These are phyloP conservation scores for Linderina pennispora DNA, from an alignment of 192 early-diverging fungal genomes.

Conservation along the genomic window DNA sequence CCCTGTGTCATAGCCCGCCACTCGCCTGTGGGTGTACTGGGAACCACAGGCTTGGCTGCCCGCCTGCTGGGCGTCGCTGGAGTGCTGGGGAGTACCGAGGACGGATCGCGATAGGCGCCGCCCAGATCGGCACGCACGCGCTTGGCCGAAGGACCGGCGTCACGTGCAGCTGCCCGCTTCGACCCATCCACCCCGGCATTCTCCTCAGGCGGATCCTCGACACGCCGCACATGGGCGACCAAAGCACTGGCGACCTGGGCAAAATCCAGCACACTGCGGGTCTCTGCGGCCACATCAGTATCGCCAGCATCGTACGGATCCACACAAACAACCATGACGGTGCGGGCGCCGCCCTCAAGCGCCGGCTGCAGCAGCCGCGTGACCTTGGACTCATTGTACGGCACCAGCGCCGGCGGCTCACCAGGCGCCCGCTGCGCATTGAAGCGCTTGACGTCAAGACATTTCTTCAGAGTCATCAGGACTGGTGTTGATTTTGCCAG, in stretches of 20 bases:
- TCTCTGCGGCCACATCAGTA: slow-evolving; percentile 22
- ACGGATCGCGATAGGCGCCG: slow-evolving; percentile 26
- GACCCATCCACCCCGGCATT: no score
- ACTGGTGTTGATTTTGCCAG: slow-evolving; percentile 64
- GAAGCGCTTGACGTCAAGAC: slow-evolving; percentile 55
- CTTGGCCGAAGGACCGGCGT: no score
- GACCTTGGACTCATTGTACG: slow-evolving; percentile 63
- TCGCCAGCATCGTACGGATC: slow-evolving; percentile 46
- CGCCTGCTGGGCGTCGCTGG: no score
- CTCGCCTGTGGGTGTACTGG: no score
- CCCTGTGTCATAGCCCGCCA: no score
- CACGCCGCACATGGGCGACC: slow-evolving; percentile 45
- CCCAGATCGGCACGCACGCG: slow-evolving; percentile 27
- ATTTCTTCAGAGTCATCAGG: slow-evolving; percentile 65
- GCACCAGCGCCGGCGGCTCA: slow-evolving; percentile 42
- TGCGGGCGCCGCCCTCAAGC: slow-evolving; percentile 54
- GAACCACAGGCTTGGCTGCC: no score
- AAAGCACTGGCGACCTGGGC: slow-evolving; percentile 53
- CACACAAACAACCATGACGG: slow-evolving; percentile 57
- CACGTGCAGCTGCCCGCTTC: no score
- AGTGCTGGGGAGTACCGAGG: not conserved
- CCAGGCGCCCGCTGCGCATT: slow-evolving; percentile 30
- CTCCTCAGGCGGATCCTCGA: slow-evolving; percentile 27
- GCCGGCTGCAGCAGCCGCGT: slow-evolving; percentile 60
- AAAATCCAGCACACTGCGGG: slow-evolving; percentile 56